These are phyloP conservation scores for Fusarium domesticum DNA, from an alignment of 2,329 filamentous ascomycete genomes.

Conservation along the genomic window DNA sequence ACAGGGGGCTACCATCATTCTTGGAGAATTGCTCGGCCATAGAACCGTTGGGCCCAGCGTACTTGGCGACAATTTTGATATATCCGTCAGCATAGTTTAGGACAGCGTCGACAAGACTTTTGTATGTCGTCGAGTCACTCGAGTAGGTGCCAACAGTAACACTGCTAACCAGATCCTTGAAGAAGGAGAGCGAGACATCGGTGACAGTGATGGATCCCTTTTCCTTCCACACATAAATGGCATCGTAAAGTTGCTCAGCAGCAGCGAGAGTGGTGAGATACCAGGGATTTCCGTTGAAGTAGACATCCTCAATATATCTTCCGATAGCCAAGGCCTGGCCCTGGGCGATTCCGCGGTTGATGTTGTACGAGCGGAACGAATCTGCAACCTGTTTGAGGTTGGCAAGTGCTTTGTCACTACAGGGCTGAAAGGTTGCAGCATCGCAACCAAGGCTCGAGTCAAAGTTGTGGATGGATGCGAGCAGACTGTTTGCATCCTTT, in stretches of 20 bases:
- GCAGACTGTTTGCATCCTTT: constrained; percentile 69
- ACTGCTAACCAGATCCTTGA: constrained; percentile 60
- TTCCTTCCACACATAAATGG: constrained; percentile 67
- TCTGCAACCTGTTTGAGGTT: constrained; percentile 76
- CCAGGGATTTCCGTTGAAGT: constrained; percentile 80
- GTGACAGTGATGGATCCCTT: constrained; percentile 63
- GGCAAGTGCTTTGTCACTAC: constrained; percentile 64
- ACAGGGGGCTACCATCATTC: constrained; percentile 51
- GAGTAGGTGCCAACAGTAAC: constrained; percentile 62
- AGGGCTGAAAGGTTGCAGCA: constrained; percentile 73
- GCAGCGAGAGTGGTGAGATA: constrained; percentile 73
- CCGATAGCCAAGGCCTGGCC: constrained; percentile 62
- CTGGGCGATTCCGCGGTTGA: constrained; percentile 63
- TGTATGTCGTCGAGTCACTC: constrained; percentile 46
- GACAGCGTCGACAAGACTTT: constrained; percentile 54
- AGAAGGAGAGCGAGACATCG: constrained; percentile 65
- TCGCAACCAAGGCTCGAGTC: constrained; percentile 66
- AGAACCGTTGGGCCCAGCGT: constrained; percentile 60
- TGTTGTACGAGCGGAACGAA: constrained; percentile 69
- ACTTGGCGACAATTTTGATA: constrained; percentile 58
- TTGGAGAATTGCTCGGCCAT: constrained; percentile 66
- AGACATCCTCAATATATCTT: constrained; percentile 69
- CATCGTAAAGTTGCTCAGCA: constrained; percentile 77
- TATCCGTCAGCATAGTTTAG: constrained; percentile 60
- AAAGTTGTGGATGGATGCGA: constrained; percentile 65